Conservation (phyloP, 164 flowering plant genomes). For the Santalum album region DNA sequence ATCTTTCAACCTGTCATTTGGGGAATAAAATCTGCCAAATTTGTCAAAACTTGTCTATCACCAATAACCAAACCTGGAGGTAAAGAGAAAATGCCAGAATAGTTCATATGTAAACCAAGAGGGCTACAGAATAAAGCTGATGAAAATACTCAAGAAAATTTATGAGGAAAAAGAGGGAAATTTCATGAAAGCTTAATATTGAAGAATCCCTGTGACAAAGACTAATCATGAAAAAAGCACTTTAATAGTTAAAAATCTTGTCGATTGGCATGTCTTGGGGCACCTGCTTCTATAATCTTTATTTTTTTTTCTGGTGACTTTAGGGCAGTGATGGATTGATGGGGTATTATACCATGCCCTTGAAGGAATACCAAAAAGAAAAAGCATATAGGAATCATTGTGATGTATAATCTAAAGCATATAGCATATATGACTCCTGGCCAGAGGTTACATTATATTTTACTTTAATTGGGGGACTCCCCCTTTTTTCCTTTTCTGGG, state of each 20-base stretch:
- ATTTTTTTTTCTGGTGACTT: neutral
- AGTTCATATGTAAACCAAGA: no score
- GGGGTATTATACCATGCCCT: neutral
- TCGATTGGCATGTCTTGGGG: neutral
- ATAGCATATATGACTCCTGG: neutral
- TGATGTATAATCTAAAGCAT: neutral
- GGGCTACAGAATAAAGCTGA: no score
- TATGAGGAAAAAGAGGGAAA: no score
- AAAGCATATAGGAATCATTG: neutral
- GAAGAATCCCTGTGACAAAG: constrained; percentile 23
- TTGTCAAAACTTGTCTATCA: no score
- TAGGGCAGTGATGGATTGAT: neutral
- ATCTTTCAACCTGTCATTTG: no score
- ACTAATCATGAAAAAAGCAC: constrained; percentile 18
- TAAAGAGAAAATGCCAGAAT: no score
- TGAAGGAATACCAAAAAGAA: neutral
- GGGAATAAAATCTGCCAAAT: no score
- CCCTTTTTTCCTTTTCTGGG: no score
- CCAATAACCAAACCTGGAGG: no score
- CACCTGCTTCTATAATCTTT: neutral
- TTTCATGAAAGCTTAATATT: constrained; percentile 13
- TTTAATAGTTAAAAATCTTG: neutral
- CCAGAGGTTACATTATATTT: no score
- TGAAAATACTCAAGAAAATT: no score
- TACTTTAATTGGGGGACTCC: no score